Base-by-base conservation (phyloP, 2,329 filamentous ascomycete genomes). In the Colletotrichum neosansevieriae region DNA sequence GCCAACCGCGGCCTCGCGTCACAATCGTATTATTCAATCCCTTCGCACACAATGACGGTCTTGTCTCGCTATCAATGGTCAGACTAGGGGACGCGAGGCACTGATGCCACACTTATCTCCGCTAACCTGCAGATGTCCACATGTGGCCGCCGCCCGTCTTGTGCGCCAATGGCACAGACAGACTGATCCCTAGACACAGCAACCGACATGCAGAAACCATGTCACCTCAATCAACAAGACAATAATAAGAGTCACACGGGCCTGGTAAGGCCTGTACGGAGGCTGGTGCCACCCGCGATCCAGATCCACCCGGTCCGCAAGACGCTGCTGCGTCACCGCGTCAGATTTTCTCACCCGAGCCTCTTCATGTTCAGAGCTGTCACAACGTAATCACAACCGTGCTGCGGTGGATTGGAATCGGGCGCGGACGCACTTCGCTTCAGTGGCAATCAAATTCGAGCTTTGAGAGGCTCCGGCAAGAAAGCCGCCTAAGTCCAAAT, bases 61-160 rank as follows among this genome's bases (percentile, higher is more conserved):
- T 66, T 50, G 65, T 42, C 61, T 65, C 54, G 65, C 54, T 56
- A 56, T 68, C 65, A 59, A 60, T 60, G 61, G 65, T 19, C 34
- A 49, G 51, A 42, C 60, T 42, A 34, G 61, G 54, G 47, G 49
- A 54, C 54, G 61, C 61, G 61, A 65, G 17, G 56, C 65, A 65
- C 56, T 60, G 49, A 65, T 66, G 65, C 65, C 61, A 67, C 64
- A 64, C 60, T 47, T 49, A 53, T 67, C 61, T 66, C 65, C 65
- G 61, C 65, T 47, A n/a, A 34, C 38, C 61, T 68, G 65, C 65
- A 65, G 61, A 68, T 65, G 47, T 34, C 65, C 65, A 65, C 61
- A 58, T 54, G 61, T 60, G 32, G 32, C 40, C 65, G 65, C 54
- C 49, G 65, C 56, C 61, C 65, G 62, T 53, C 29, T 58, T 56